phyloP scores from a whole-genome alignment of 176 grass and related monocot species.

The Rhynchospora pubera region DNA sequence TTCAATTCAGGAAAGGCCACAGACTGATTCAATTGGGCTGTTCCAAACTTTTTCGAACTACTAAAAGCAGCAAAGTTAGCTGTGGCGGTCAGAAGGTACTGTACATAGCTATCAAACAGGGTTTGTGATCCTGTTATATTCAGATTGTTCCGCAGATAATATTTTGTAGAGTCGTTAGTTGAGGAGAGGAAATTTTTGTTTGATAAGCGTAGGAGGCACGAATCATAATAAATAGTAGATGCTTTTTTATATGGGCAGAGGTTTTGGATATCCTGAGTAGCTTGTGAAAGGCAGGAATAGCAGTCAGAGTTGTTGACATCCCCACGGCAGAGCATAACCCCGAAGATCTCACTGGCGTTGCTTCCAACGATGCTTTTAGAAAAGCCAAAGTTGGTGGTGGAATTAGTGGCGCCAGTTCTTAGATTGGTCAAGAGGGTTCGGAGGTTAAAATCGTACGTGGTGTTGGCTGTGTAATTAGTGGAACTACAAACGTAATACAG shows the following conservation, averaged over 20 bases:
- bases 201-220: slow-evolving; percentile 47
- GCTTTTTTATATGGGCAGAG: slow-evolving; percentile 29
- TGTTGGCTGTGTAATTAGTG: not conserved
- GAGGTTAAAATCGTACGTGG: slow-evolving; percentile 25
- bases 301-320: slow-evolving; percentile 39
- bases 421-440: slow-evolving; percentile 1
- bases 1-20: too few species aligned
- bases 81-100: not conserved
- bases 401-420: not conserved
- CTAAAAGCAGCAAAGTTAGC: not conserved
- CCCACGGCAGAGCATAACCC: slow-evolving; percentile 46
- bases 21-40: not conserved
- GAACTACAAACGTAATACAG: not conserved
- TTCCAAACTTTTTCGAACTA: not conserved
- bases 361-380: slow-evolving; percentile 15
- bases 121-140: not conserved
- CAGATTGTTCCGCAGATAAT: not conserved
- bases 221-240: slow-evolving; percentile 24
- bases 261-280: slow-evolving; percentile 19
- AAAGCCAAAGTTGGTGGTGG: slow-evolving; percentile 10
- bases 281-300: slow-evolving; percentile 29
- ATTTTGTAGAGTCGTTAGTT: not conserved
- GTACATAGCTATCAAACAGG: not conserved
- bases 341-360: slow-evolving; percentile 7
- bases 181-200: slow-evolving; percentile 23